A percentile compares a stretch with the other conserved stretches of the same genome.
phyloP scores from a whole-genome alignment of 2,329 filamentous ascomycete species.

The Waltergamsia citrina region DNA sequence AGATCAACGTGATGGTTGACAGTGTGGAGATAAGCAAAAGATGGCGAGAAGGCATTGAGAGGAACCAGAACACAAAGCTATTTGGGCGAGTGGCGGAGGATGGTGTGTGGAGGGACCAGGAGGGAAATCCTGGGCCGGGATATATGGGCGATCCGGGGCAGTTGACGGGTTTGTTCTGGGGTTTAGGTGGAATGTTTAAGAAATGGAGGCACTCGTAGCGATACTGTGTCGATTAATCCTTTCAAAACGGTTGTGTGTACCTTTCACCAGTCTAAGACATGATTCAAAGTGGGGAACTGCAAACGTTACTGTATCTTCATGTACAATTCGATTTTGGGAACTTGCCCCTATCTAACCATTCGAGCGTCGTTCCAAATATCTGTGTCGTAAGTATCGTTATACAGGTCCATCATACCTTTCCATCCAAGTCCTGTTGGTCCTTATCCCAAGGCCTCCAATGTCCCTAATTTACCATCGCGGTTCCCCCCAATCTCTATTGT shows the following conservation, averaged over 20 bases:
- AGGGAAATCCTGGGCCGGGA: slow-evolving; percentile 20
- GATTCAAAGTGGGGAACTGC: too few species aligned
- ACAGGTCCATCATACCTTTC: too few species aligned
- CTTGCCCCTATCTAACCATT: too few species aligned
- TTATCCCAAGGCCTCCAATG: too few species aligned
- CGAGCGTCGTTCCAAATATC: too few species aligned
- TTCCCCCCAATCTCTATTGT: not conserved
- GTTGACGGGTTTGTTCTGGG: slow-evolving; percentile 6
- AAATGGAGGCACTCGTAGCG: slow-evolving; percentile 1
- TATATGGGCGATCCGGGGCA: slow-evolving; percentile 8
- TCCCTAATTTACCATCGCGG: too few species aligned
- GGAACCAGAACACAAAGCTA: slow-evolving; percentile 57
- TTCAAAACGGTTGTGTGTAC: too few species aligned
- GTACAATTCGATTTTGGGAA: too few species aligned
- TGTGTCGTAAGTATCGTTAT: too few species aligned
- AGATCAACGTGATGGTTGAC: slow-evolving; percentile 70
- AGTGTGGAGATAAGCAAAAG: slow-evolving; percentile 46
- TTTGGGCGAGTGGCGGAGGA: slow-evolving; percentile 48
- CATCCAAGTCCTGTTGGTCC: too few species aligned
- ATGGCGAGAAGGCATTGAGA: slow-evolving; percentile 52
- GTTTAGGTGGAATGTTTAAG: slow-evolving; percentile 7
- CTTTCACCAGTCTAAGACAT: too few species aligned
- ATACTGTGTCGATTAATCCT: not conserved
- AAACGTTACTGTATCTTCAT: too few species aligned
- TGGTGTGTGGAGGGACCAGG: slow-evolving; percentile 51